Percentiles rank a stretch among this genome's conserved stretches.
phyloP scores from a whole-genome alignment of 768 basidiomycete species.

The Pulveroboletus sp. region DNA sequence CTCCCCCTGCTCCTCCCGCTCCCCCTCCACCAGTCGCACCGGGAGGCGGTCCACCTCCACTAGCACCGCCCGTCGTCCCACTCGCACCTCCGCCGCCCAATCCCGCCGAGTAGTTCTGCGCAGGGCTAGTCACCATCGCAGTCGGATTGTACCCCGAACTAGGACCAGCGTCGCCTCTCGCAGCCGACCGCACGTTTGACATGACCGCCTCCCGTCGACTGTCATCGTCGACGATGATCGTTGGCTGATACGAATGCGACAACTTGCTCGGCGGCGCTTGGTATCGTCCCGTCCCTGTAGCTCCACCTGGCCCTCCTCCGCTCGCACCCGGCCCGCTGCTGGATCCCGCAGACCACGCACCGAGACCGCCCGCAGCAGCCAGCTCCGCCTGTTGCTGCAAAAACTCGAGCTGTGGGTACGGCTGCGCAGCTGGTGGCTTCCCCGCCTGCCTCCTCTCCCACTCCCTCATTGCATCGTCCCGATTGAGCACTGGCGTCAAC shows the following conservation, averaged over 20 bases:
- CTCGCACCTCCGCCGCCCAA: constrained; percentile 1
- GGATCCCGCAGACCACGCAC: constrained; percentile 47
- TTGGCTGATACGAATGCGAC: constrained; percentile 43
- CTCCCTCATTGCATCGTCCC: constrained; percentile 92
- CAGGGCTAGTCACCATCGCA: constrained; percentile 67
- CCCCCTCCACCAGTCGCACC: neutral
- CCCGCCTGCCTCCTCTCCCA: constrained; percentile 90
- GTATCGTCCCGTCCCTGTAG: constrained; percentile 39
- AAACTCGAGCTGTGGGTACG: constrained; percentile 87
- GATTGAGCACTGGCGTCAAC: constrained; percentile 87
- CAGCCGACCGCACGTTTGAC: constrained; percentile 70
- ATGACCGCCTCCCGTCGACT: constrained; percentile 76
- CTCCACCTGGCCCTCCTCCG: constrained; percentile 27
- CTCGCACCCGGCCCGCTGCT: no score
- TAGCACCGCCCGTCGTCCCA: neutral
- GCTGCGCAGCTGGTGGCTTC: constrained; percentile 63
- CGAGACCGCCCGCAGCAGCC: constrained; percentile 57
- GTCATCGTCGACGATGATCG: constrained; percentile 62
- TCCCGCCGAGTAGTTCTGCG: constrained; percentile 60
- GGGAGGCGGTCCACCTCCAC: neutral
- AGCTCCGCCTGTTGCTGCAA: constrained; percentile 92
- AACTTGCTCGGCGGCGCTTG: constrained; percentile 34
- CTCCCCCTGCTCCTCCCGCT: constrained; percentile 15
- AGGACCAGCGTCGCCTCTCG: constrained; percentile 43
- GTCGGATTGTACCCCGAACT: constrained; percentile 42